phyloP scores from a whole-genome alignment of 2,329 filamentous ascomycete genomes.

The Clarireedia hainanense region DNA sequence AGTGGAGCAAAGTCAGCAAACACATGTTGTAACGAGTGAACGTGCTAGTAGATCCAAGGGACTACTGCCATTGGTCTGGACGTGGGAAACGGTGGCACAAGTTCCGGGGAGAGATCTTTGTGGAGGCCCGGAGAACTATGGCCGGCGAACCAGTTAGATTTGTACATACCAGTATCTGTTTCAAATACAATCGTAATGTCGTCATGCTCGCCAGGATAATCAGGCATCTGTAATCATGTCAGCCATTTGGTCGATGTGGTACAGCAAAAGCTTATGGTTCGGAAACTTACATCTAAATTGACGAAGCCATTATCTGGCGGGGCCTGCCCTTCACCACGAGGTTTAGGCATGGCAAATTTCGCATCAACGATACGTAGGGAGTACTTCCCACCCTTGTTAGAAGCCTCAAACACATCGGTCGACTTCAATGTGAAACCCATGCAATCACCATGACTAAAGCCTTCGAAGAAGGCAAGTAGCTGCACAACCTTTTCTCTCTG shows the following conservation, averaged over 20 bases:
- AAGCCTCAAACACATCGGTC: conserved; percentile 73
- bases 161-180: conserved; percentile 43
- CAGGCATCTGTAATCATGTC: conserved; percentile 46
- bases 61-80: conserved; percentile 6
- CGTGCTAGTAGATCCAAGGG: too few species aligned
- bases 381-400: conserved; percentile 55
- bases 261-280: neutral
- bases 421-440: conserved; percentile 84
- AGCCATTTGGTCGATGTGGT: neutral
- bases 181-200: conserved; percentile 85
- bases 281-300: conserved; percentile 53
- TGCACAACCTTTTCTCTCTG: conserved; percentile 68
- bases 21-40: neutral
- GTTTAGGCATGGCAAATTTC: conserved; percentile 75
- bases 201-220: conserved; percentile 87
- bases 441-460: conserved; percentile 77
- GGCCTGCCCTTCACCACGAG: conserved; percentile 39
- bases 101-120: neutral
- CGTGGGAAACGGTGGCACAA: neutral
- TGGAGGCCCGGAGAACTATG: neutral
- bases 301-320: conserved; percentile 63
- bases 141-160: neutral
- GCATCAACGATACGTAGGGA: conserved; percentile 78
- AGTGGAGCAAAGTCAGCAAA: neutral
- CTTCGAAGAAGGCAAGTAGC: conserved; percentile 78